Base-by-base conservation (phyloP, 495 filamentous ascomycete genomes). In the Penicillium paxilli region DNA sequence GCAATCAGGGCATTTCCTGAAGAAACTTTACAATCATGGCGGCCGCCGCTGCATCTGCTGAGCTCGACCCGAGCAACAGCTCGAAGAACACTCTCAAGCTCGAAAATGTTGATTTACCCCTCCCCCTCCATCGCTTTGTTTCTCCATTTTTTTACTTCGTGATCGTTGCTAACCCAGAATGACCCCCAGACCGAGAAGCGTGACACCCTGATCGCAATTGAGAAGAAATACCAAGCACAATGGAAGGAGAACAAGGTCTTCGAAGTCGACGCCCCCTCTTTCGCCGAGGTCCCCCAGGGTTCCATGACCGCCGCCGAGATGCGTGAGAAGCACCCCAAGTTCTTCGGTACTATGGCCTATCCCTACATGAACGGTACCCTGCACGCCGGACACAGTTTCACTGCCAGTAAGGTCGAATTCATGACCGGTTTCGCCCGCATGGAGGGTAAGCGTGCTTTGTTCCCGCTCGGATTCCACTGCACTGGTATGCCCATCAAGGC, bases 401-500 rank as follows among this genome's bases (percentile, higher is more conserved):
- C 91, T 19, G 82, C 88, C 53, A 86, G 79, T 65, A 98, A 98
- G 70, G 84, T 96, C 57, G 93, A 98, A 70, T 98, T 96, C 69
- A 83, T 86, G 57, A 82, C 86, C 33, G 90, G 92, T 30, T 88
- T 87, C 57, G 85, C 87, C 33, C 77, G 93, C 32, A 95, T 97
- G 92, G 83, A 94, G 70, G 94, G 94, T 56, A 90, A 90, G 75
- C 79, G 87, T 41, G 79, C 84, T 52, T 78, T 98, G 40, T 97
- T 93, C 71, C 94, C 94, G 48, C 83, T 90, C 44, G 95, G 94
- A 12, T 98, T 89, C 73, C 94, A 98, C 75, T 95, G 91, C 73
- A 97, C 95, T 1, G 94, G 94, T 66, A 93, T 98, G 85, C 92
- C 94, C 4, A 98, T 98, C 75, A 97, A 96, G 70, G 92, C 94